Evolutionary conservation across 768 basidiomycete genomes (phyloP).

Genomic region (Erythrobasidium yunnanense): DNA sequence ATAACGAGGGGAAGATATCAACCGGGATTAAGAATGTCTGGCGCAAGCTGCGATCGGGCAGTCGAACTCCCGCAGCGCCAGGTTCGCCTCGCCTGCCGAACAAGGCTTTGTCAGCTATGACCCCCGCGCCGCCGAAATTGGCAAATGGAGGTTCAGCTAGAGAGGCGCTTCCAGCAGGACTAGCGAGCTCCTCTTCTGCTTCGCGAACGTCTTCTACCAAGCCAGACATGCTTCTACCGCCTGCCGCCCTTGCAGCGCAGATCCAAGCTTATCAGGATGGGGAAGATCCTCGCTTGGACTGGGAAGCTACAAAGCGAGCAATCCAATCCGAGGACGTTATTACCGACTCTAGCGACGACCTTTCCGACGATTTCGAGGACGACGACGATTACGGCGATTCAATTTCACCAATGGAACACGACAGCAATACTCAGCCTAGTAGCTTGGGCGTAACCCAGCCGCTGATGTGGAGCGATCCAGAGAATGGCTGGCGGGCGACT

Average conservation of each 20-base stretch:
- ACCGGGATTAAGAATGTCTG: not conserved
- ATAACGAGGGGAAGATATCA: not conserved
- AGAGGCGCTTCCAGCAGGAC: too few species aligned
- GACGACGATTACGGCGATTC: slow-evolving; percentile 22
- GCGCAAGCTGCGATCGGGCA: slow-evolving; percentile 22
- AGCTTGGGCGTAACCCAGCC: not conserved
- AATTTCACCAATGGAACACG: not conserved
- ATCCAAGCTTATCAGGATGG: too few species aligned
- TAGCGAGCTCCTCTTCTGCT: too few species aligned
- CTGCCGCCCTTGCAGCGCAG: too few species aligned
- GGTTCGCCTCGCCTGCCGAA: not conserved
- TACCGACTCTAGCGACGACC: slow-evolving; percentile 19
- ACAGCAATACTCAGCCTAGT: slow-evolving; percentile 9
- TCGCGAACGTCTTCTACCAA: too few species aligned
- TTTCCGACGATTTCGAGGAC: slow-evolving; percentile 15
- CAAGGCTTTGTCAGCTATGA: too few species aligned
- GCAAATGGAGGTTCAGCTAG: too few species aligned
- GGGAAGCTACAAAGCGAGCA: not conserved
- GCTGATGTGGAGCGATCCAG: slow-evolving; percentile 8
- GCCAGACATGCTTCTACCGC: too few species aligned
- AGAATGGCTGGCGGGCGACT: slow-evolving; percentile 2
- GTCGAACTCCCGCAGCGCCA: slow-evolving; percentile 18
- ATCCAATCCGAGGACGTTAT: not conserved
- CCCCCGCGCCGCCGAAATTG: too few species aligned
- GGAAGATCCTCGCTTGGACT: too few species aligned